phyloP scores from a whole-genome alignment of 2,329 filamentous ascomycete genomes.

The Teratosphaeria destructans region DNA sequence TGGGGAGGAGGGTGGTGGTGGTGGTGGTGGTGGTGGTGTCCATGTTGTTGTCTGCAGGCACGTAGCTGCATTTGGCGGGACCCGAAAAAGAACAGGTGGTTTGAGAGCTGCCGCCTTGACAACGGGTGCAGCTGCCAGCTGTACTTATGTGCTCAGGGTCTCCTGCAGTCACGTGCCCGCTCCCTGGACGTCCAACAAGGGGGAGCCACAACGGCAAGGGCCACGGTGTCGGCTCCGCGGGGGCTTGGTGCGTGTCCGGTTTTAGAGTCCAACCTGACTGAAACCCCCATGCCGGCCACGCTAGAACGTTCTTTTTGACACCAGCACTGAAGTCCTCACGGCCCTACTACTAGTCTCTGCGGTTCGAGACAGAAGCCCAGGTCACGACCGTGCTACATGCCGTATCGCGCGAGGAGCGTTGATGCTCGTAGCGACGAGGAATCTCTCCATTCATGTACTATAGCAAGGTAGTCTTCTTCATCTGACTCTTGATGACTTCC shows the following conservation, averaged over 20 bases:
- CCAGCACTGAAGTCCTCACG: neutral
- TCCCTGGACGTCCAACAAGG: neutral
- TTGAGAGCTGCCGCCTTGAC: neutral
- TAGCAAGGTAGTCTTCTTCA: neutral
- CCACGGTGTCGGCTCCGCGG: neutral
- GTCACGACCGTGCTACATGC: neutral
- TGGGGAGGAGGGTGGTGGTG: neutral
- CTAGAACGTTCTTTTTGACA: neutral
- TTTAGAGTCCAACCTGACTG: neutral
- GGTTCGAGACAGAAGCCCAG: neutral
- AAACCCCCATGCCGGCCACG: neutral
- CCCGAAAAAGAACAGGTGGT: neutral
- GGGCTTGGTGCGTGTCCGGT: neutral
- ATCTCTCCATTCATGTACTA: neutral
- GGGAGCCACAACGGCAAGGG: neutral
- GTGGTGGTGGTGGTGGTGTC: slow-evolving; percentile 1
- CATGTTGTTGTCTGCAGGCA: slow-evolving; percentile 2
- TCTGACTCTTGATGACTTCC: neutral
- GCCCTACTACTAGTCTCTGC: neutral
- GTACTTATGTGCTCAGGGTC: neutral
- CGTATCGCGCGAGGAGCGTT: neutral
- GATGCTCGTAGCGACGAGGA: too few species aligned
- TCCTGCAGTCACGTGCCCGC: neutral
- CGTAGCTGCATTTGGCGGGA: neutral
- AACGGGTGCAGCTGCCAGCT: neutral